Evolutionary conservation across 2,329 filamentous ascomycete genomes (phyloP).

Genomic region (Colletotrichum nymphaeae): DNA sequence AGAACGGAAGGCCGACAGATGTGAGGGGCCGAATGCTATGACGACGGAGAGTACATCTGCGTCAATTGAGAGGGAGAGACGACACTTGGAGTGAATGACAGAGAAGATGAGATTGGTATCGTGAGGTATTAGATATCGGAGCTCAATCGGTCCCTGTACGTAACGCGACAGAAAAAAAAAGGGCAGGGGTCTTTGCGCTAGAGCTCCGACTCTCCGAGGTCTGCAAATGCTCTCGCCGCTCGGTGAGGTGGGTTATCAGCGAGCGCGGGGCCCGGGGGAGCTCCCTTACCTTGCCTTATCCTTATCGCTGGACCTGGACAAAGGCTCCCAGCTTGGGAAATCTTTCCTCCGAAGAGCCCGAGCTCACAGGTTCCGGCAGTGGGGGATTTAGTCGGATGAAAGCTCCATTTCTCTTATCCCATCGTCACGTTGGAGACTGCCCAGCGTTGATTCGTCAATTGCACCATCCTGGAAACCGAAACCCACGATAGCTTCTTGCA

Average conservation of each 20-base stretch:
- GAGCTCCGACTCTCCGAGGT: conserved; percentile 1
- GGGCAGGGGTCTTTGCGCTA: not conserved
- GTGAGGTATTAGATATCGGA: conserved; percentile 28
- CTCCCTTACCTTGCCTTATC: not conserved
- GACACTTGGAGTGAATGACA: not conserved
- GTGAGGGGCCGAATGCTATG: not conserved
- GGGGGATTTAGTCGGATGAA: not conserved
- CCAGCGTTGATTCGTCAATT: conserved; percentile 18
- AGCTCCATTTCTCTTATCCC: not conserved
- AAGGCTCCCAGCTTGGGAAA: conserved; percentile 5
- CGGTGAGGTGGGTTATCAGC: not conserved
- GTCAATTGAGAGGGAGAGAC: not conserved
- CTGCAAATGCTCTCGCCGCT: not conserved
- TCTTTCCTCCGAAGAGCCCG: conserved; percentile 20
- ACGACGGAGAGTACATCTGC: conserved; percentile 8
- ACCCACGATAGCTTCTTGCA: not conserved
- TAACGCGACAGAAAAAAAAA: not conserved
- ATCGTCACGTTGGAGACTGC: not conserved
- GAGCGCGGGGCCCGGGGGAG: not conserved
- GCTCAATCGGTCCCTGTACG: conserved; percentile 23
- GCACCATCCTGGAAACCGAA: not conserved
- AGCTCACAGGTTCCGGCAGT: not conserved
- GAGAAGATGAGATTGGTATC: not conserved
- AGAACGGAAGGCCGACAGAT: not conserved
- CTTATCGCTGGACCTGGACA: too few relatives aligned